Conservation (phyloP, 2,329 filamentous ascomycete genomes). For the Talaromyces sp. region DNA sequence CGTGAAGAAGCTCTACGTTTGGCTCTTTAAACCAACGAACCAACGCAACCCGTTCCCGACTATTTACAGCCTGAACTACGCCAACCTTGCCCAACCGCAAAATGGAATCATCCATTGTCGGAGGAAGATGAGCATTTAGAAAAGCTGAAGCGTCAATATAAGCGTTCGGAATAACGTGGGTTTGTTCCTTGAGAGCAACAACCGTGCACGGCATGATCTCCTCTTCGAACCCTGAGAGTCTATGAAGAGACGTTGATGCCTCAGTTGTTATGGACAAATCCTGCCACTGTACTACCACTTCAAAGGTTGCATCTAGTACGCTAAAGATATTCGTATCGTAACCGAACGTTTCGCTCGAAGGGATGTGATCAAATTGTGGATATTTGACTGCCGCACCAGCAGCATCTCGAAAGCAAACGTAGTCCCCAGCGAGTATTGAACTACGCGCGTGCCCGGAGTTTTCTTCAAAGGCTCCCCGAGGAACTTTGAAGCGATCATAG, state of each 20-base stretch:
- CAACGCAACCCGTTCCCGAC: conserved; percentile 52
- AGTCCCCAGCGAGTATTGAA: conserved; percentile 38
- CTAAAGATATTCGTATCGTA: conserved; percentile 58
- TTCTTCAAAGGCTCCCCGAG: conserved; percentile 3
- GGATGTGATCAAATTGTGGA: conserved; percentile 41
- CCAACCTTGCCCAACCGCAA: conserved; percentile 49
- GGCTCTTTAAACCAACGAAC: conserved; percentile 51
- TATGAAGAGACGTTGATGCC: conserved; percentile 37
- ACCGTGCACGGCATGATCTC: conserved; percentile 58
- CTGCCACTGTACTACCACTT: conserved; percentile 56
- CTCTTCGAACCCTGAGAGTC: conserved; percentile 36
- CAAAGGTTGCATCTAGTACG: conserved; percentile 46
- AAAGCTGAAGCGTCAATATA: conserved; percentile 1
- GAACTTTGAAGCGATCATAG: conserved; percentile 22
- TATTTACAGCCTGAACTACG: conserved; percentile 53
- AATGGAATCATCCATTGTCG: neutral
- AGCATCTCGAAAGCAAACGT: conserved; percentile 54
- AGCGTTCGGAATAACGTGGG: conserved; percentile 16
- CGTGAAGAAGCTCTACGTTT: conserved; percentile 31
- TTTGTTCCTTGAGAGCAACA: conserved; percentile 43
- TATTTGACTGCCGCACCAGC: conserved; percentile 50
- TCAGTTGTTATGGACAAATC: conserved; percentile 50
- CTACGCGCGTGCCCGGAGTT: neutral
- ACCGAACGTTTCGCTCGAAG: conserved; percentile 46
- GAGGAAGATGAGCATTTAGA: neutral